Evolutionary conservation across 495 filamentous ascomycete species (phyloP).

Genomic region (Hyphodiscus hymeniophilus): DNA sequence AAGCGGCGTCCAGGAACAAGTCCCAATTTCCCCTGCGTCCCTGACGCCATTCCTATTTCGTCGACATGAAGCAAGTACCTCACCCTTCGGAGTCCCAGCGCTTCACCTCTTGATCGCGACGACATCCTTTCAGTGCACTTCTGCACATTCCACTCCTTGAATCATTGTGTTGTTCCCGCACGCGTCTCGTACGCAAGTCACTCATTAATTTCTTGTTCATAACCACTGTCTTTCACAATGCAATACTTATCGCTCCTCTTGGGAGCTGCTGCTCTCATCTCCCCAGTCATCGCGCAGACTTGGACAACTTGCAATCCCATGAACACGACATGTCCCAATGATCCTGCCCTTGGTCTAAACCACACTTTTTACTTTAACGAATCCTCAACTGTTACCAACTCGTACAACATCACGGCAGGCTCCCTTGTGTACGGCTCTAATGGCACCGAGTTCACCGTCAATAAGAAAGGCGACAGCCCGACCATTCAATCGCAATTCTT

Average conservation of each 20-base stretch:
- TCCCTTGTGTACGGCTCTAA: slow-evolving; percentile 42
- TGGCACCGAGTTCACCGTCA: slow-evolving; percentile 65
- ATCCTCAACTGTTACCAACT: slow-evolving; percentile 38
- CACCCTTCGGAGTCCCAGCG: too few relatives aligned
- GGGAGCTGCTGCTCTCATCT: slow-evolving; percentile 23
- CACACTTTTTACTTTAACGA: slow-evolving; percentile 60
- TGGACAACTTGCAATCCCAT: slow-evolving; percentile 63
- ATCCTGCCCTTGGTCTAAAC: slow-evolving; percentile 53
- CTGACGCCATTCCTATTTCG: too few relatives aligned
- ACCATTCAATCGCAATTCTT: slow-evolving; percentile 67
- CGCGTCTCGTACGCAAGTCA: slow-evolving; percentile 9
- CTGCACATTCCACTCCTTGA: slow-evolving; percentile 21
- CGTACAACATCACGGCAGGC: slow-evolving; percentile 56
- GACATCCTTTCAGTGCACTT: slow-evolving; percentile 11
- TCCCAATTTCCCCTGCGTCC: too few relatives aligned
- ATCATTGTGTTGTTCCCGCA: background rate
- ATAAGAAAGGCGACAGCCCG: slow-evolving; percentile 61
- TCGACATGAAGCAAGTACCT: too few relatives aligned
- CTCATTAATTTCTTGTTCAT: slow-evolving; percentile 10
- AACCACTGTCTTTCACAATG: slow-evolving; percentile 13
- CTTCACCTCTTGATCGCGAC: too few relatives aligned
- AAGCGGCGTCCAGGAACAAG: too few relatives aligned
- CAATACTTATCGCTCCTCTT: slow-evolving; percentile 14
- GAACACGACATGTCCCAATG: slow-evolving; percentile 46
- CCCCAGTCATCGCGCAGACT: slow-evolving; percentile 47